phyloP scores from a whole-genome alignment of 768 basidiomycete species.

The Lactarius psammicola region DNA sequence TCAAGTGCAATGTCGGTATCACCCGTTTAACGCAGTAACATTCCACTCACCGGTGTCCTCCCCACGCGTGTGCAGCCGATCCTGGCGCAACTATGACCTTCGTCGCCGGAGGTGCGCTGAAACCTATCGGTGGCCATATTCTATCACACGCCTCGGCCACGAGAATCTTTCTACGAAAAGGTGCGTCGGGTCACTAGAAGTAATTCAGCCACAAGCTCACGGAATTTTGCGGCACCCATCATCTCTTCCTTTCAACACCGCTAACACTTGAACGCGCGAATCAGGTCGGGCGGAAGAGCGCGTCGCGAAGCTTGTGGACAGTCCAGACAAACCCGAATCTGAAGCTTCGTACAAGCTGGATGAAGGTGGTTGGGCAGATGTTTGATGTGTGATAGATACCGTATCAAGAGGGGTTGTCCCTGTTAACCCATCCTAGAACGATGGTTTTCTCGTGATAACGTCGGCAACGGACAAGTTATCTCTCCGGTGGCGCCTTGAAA shows the following conservation, averaged over 20 bases:
- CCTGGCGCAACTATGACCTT: slow-evolving; percentile 96
- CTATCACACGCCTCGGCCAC: slow-evolving; percentile 87
- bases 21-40: background rate
- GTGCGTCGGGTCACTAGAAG: slow-evolving; percentile 36
- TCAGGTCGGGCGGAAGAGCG: slow-evolving; percentile 89
- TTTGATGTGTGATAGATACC: slow-evolving; percentile 42
- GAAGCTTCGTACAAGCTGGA: slow-evolving; percentile 90
- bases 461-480: background rate
- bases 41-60: background rate
- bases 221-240: background rate
- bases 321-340: slow-evolving; percentile 85
- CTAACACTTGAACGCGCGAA: background rate
- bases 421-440: background rate
- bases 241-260: background rate
- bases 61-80: slow-evolving; percentile 50
- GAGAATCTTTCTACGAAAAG: slow-evolving; percentile 84
- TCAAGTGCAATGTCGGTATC: slow-evolving; percentile 76
- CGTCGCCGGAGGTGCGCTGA: slow-evolving; percentile 88
- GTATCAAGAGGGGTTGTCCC: background rate
- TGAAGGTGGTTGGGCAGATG: slow-evolving; percentile 87
- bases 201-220: background rate
- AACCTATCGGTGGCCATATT: slow-evolving; percentile 89
- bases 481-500: background rate
- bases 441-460: background rate
- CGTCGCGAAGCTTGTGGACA: slow-evolving; percentile 87